Conservation (phyloP, 2,329 filamentous ascomycete genomes). For the Xenoacremonium recifei region DNA sequence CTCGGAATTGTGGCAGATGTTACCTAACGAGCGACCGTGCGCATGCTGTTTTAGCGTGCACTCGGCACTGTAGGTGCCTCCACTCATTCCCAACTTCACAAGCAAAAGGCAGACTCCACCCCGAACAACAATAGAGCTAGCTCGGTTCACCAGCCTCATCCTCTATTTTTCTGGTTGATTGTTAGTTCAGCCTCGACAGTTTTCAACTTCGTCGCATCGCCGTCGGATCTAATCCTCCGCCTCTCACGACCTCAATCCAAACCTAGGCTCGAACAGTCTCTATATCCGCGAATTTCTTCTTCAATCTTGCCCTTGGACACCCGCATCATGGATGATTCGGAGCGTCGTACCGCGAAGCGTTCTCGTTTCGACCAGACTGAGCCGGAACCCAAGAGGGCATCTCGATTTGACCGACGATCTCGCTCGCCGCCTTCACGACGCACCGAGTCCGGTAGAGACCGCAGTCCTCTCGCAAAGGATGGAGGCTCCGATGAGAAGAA, state of each 20-base stretch:
- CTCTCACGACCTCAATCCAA: neutral
- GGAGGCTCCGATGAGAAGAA: constrained; percentile 45
- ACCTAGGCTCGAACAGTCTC: neutral
- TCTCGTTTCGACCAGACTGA: constrained; percentile 94
- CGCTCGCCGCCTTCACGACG: constrained; percentile 72
- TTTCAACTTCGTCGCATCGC: neutral
- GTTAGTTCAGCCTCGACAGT: too few species aligned
- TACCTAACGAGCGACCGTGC: too few species aligned
- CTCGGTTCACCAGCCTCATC: neutral
- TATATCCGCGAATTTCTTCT: neutral
- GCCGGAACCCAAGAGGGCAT: constrained; percentile 71
- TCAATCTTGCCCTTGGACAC: neutral
- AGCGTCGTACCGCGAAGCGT: constrained; percentile 71
- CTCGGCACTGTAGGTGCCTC: constrained; percentile 13
- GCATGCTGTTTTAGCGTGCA: constrained; percentile 1
- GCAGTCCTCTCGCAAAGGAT: constrained; percentile 67
- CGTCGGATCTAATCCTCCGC: too few species aligned
- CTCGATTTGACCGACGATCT: constrained; percentile 89
- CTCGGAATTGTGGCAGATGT: too few species aligned
- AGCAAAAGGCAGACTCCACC: neutral
- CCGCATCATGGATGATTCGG: constrained; percentile 66
- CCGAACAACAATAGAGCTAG: neutral
- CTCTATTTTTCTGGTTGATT: neutral
- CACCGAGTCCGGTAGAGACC: constrained; percentile 68
- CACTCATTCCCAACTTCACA: constrained; percentile 1